Base-by-base conservation (phyloP, 495 filamentous ascomycete genomes). In the Podospora conica region DNA sequence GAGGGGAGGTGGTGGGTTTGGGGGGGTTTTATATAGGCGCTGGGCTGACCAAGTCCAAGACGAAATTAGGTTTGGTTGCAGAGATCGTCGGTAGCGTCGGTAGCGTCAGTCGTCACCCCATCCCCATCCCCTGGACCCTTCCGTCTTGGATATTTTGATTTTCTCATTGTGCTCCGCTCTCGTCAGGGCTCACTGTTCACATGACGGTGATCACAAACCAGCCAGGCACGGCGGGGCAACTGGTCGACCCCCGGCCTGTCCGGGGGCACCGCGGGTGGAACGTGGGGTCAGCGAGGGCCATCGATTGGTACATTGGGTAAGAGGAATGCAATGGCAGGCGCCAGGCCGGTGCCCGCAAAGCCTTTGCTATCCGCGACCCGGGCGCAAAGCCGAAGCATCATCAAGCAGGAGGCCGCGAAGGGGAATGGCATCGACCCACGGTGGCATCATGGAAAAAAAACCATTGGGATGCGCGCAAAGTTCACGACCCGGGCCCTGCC, bases 281-380 rank as follows among this genome's bases (percentile, higher is more conserved):
- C 70, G 70, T 74, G 72, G 68, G 66, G 66, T 66, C 27, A 20
- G 33, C 33, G 33, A 48, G 33, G 33, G 33, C 33, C 15, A 6
- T 48, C 28, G 18, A 54, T 25, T 63, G 48, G 61, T 27, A 48
- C 20, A 58, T 64, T 57, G 54, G 62, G 31, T 48, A 64, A 64
- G 33, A 33, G 33, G 33, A 48, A 48, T 18, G n/a, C 54, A 64
- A 25, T 33, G 62, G 55, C 62, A 64, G 53, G 54, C 54, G 20
- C 24, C 23, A 25, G 40, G 23, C n/a, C 18, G 9, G 15, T 12
- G 7, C 10, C 21, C n/a, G 40, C 23, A 68, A 70, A 63, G 68
- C 70, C 73, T 68, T 60, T 61, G 63, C 58, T 73, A 74, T 66
- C 70, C 72, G 70, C 66, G 31, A 53, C 33, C 64, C 65, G 63